Base-by-base conservation (phyloP, 2,329 filamentous ascomycete species). In the Xylogone sp. region DNA sequence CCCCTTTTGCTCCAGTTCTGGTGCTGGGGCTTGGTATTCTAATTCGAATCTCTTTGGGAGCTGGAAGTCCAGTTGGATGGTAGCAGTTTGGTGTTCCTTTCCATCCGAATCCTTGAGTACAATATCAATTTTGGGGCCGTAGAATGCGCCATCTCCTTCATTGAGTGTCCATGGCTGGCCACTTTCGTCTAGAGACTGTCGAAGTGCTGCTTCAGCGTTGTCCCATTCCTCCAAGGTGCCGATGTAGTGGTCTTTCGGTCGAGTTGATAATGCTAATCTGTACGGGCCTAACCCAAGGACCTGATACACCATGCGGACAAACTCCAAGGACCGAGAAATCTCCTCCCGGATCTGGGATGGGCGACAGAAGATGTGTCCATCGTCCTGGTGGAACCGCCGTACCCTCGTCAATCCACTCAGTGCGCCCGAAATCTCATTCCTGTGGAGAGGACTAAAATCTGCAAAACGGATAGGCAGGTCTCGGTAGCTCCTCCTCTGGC, bases 111-210 rank as follows among this genome's bases (percentile, higher is more conserved):
- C 90, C 54, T 80, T 82, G 44, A 96, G 70, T 39, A 95, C 83
- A 43, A 96, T 88, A 64, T 96, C 90, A 57, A 96, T 96, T 71
- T 96, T 96, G 27, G 91, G 90, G 0, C 91, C 90, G 63, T 96
- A 96, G 64, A 96, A 96, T 3, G 90, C 90, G 13, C 91, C 90
- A 54, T 95, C 90, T 10, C 89, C 90, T 61, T 86, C 79, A 56
- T 91, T 93, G 52, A 93, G 59, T 2, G 78, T 79, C 88, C 89
- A 96, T 31, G 79, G 71, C 60, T 83, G 80, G 9, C 84, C 86
- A 13, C 78, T 84, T 21, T 72, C 76, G 54, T 85, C 75, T 34
- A 91, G 69, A 0, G 86, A 84, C 49, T 77, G 70, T 50, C 76
- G 81, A 50, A 91, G 70, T 46, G 89, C 84, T n/a, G 66, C 65